These are phyloP conservation scores for Teratosphaeria viscida DNA, from an alignment of 2,329 filamentous ascomycete species.

Conservation along the genomic window DNA sequence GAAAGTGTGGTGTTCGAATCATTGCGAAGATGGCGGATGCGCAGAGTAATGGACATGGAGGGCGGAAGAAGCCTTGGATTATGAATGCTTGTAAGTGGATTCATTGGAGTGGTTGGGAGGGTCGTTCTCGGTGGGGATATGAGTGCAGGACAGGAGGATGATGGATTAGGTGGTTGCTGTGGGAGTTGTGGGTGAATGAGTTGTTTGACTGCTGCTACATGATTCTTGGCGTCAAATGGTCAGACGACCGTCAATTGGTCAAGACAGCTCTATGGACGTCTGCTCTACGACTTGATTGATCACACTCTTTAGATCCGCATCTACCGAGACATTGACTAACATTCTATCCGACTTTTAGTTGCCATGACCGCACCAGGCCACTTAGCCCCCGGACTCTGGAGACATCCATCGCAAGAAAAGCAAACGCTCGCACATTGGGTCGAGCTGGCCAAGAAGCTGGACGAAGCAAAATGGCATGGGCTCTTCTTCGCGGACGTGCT, in stretches of 20 bases:
- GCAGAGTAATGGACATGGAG: slow-evolving; percentile 4
- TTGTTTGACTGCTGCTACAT: too few species aligned
- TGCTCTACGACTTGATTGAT: too few species aligned
- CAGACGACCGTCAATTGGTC: too few species aligned
- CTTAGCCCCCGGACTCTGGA: slow-evolving; percentile 18
- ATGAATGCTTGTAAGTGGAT: slow-evolving; percentile 31
- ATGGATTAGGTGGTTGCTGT: too few species aligned
- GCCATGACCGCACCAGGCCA: slow-evolving; percentile 39
- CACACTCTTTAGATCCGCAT: too few species aligned
- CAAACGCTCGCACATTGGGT: slow-evolving; percentile 39
- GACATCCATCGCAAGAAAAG: slow-evolving; percentile 26
- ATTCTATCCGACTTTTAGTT: slow-evolving; percentile 8
- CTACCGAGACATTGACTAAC: too few species aligned
- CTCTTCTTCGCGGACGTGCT: slow-evolving; percentile 44
- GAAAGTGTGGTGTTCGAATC: not conserved
- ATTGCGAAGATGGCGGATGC: not conserved
- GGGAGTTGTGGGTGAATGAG: too few species aligned
- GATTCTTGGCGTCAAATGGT: too few species aligned
- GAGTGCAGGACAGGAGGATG: too few species aligned
- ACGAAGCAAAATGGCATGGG: slow-evolving; percentile 40
- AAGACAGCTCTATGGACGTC: too few species aligned
- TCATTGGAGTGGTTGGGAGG: too few species aligned
- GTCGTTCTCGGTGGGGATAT: too few species aligned
- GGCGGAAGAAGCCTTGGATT: slow-evolving; percentile 29
- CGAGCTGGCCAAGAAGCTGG: slow-evolving; percentile 36